A percentile compares a stretch with the other conserved stretches of the same genome.
Conservation (phyloP, 1,284 basidiomycete species). For the Earliella scabrosa region DNA sequence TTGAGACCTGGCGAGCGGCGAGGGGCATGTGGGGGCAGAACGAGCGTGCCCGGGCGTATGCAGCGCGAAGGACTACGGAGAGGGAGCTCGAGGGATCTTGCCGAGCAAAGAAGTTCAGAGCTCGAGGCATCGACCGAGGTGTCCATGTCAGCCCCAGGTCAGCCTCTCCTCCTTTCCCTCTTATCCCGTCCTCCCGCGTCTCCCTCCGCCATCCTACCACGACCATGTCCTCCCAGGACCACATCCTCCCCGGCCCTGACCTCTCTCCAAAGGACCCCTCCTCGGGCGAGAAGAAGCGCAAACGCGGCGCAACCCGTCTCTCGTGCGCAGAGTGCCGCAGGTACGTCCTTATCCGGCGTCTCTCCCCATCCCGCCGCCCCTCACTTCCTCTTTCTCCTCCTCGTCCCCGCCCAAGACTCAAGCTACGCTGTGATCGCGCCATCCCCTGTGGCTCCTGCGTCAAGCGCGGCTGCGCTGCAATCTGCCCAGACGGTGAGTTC, state of each 20-base stretch:
- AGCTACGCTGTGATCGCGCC: conserved; percentile 75
- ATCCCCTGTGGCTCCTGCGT: conserved; percentile 70
- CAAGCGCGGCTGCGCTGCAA: conserved; percentile 74
- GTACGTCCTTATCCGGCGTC: conserved; percentile 36
- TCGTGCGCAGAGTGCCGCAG: conserved; percentile 80
- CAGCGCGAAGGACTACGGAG: too few relatives aligned
- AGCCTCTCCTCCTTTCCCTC: neutral
- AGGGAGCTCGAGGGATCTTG: conserved; percentile 8
- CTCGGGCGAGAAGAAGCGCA: conserved; percentile 62
- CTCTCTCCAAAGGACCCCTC: conserved; percentile 30
- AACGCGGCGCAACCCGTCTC: conserved; percentile 75
- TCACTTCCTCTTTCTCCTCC: neutral
- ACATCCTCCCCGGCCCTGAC: conserved; percentile 37
- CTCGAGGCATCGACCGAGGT: neutral
- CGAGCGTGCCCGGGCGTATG: too few relatives aligned
- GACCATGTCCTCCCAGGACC: conserved; percentile 27
- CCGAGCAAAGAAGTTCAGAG: conserved; percentile 8
- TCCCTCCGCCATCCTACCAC: conserved; percentile 10
- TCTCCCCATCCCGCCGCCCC: conserved; percentile 2
- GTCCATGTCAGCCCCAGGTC: neutral
- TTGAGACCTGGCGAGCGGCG: too few relatives aligned
- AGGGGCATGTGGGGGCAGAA: too few relatives aligned
- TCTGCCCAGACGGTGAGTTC: conserved; percentile 58
- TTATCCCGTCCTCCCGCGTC: conserved; percentile 1
- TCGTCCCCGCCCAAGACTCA: conserved; percentile 50